Evolutionary conservation across 306 rosid genomes (phyloP).

Genomic region (Cercis canadensis): DNA sequence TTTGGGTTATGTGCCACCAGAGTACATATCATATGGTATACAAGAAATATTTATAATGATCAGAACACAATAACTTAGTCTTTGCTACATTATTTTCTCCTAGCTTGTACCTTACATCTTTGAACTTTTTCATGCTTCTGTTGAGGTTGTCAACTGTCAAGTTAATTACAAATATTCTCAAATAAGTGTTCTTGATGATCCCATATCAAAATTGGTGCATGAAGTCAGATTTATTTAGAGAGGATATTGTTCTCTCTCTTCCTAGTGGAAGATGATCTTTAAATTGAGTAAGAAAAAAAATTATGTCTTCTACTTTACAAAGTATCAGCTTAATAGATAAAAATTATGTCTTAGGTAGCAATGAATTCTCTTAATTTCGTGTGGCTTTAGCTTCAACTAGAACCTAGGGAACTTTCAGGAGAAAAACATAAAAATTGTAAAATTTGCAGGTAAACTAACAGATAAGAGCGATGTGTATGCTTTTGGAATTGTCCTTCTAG

Average conservation of each 20-base stretch:
- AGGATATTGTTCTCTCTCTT: background rate
- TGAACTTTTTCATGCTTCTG: slow-evolving; percentile 13
- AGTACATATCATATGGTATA: slow-evolving; percentile 83
- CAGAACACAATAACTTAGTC: slow-evolving; percentile 4
- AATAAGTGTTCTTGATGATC: no score
- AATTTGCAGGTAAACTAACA: slow-evolving; percentile 76
- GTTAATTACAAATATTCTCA: background rate
- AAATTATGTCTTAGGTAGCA: background rate
- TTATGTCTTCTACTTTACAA: slow-evolving; percentile 5
- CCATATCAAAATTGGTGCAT: no score
- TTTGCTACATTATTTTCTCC: slow-evolving; percentile 16
- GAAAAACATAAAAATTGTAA: slow-evolving; percentile 17
- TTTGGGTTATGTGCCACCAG: slow-evolving; percentile 79
- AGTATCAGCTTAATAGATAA: background rate
- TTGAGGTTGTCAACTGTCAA: slow-evolving; percentile 12
- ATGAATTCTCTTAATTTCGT: slow-evolving; percentile 1
- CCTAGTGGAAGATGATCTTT: slow-evolving; percentile 8
- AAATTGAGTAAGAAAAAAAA: slow-evolving; percentile 2
- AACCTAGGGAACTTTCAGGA: slow-evolving; percentile 24
- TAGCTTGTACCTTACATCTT: slow-evolving; percentile 25
- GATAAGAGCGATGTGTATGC: slow-evolving; percentile 95
- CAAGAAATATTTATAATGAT: slow-evolving; percentile 21
- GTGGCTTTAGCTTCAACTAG: slow-evolving; percentile 2
- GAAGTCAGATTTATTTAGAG: no score
- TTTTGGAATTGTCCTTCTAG: slow-evolving; percentile 87